phyloP scores from a whole-genome alignment of 306 rosid species.

The Ormosia semicastrata region DNA sequence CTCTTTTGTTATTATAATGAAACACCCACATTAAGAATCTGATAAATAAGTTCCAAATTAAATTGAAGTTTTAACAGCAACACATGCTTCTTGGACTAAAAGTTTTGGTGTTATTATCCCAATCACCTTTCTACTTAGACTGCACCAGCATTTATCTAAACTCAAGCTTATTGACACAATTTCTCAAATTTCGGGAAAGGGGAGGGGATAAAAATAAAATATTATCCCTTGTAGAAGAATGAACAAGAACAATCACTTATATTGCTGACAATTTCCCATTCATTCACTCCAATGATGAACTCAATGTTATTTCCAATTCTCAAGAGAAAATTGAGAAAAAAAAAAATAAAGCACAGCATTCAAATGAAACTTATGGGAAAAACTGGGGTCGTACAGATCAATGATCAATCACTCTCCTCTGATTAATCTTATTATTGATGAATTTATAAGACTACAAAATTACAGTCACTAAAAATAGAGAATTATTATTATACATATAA shows the following conservation, averaged over 20 bases:
- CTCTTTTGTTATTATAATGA: background rate
- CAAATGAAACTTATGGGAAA: background rate
- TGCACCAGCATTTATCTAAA: background rate
- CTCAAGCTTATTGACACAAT: background rate
- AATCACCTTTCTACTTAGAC: background rate
- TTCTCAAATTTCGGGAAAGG: too few species aligned
- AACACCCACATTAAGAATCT: background rate
- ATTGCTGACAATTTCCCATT: background rate
- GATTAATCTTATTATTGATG: background rate
- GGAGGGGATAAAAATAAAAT: background rate
- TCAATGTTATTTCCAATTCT: background rate
- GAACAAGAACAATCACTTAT: background rate
- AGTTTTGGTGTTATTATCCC: background rate
- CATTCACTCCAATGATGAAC: background rate
- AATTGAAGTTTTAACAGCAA: background rate
- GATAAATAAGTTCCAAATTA: background rate
- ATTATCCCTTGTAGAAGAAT: background rate
- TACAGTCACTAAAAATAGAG: background rate
- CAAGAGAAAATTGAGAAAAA: background rate
- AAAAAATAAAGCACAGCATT: background rate
- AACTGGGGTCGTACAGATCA: background rate
- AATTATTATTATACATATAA: background rate
- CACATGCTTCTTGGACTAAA: background rate
- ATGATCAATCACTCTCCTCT: background rate
- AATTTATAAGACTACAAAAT: background rate